Percentiles rank a stretch among this genome's conserved stretches.
These are phyloP conservation scores for Balansia obtecta DNA, from an alignment of 2,329 filamentous ascomycete species.

Conservation along the genomic window DNA sequence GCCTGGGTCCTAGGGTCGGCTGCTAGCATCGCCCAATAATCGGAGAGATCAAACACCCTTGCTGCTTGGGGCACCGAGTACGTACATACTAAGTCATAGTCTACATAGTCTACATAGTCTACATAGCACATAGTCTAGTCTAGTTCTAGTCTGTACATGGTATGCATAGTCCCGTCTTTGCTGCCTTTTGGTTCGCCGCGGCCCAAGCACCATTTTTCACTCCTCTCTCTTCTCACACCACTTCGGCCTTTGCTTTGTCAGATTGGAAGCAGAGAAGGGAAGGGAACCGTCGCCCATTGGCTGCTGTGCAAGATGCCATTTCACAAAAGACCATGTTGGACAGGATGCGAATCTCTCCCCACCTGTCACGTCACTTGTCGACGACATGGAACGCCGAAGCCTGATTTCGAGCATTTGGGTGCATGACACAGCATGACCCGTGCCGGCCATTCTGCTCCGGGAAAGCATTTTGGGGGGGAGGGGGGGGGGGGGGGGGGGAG, in stretches of 20 bases:
- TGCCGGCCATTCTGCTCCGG: background rate
- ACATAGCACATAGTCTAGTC: too few relatives aligned
- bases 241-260: background rate
- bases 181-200: background rate
- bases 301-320: slow-evolving; percentile 14
- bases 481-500: too few relatives aligned
- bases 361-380: slow-evolving; percentile 7
- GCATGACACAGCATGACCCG: background rate
- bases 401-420: background rate
- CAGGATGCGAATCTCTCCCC: slow-evolving; percentile 10
- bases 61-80: slow-evolving; percentile 1
- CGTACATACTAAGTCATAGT: too few relatives aligned
- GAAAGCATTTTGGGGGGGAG: too few relatives aligned
- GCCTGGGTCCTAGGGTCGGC: slow-evolving; percentile 12
- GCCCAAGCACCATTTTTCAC: background rate
- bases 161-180: slow-evolving; percentile 2
- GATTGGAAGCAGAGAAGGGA: background rate
- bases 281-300: background rate
- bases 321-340: slow-evolving; percentile 13
- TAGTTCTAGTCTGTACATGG: too few relatives aligned
- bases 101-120: too few relatives aligned
- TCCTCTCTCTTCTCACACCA: slow-evolving; percentile 1
- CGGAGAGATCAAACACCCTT: slow-evolving; percentile 19
- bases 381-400: background rate
- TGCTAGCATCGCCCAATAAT: slow-evolving; percentile 21